phyloP scores from a whole-genome alignment of 257 asterid genomes.

The Capsicum rhomboideum region DNA sequence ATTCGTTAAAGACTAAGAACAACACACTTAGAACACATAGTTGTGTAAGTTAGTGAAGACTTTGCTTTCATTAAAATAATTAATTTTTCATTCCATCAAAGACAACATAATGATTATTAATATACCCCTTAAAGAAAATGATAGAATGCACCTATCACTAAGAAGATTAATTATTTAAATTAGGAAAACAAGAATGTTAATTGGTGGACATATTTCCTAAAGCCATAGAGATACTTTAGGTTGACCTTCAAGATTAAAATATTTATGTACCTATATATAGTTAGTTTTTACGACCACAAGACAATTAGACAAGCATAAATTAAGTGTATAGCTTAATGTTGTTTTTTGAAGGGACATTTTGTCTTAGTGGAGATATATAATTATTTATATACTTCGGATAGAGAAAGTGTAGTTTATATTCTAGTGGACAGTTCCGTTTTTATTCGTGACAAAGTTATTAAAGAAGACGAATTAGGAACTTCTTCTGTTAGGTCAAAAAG shows the following conservation, averaged over 20 bases:
- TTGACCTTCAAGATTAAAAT: neutral
- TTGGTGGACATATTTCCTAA: neutral
- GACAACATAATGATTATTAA: neutral
- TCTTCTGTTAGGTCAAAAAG: too few species aligned
- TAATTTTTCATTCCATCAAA: neutral
- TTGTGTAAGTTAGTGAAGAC: neutral
- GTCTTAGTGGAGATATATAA: neutral
- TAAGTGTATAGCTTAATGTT: neutral
- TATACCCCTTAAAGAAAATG: neutral
- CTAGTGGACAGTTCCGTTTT: too few species aligned
- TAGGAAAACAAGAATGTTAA: neutral
- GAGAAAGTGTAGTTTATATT: too few species aligned
- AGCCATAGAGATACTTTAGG: neutral
- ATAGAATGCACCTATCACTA: neutral
- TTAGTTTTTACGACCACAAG: neutral
- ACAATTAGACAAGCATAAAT: neutral
- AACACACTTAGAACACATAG: too few species aligned
- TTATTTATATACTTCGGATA: neutral
- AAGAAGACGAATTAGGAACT: too few species aligned
- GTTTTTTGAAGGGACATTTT: neutral
- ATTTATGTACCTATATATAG: neutral
- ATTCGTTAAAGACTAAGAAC: neutral
- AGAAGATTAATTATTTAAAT: neutral
- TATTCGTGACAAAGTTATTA: too few species aligned
- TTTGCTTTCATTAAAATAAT: neutral